phyloP scores from a whole-genome alignment of 1,139 yeast species.

The Protomyces inouyei region DNA sequence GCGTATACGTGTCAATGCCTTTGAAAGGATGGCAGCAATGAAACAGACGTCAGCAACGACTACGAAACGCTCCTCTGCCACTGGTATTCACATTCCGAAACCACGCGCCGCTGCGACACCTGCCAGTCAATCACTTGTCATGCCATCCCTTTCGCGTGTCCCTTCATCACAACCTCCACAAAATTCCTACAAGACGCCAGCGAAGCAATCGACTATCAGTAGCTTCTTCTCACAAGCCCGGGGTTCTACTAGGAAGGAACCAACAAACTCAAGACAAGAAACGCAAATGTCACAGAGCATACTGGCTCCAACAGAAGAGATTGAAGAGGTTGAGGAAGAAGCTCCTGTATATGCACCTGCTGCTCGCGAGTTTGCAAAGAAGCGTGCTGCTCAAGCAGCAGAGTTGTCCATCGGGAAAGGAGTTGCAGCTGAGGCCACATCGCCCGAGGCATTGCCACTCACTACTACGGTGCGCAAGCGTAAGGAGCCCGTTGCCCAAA shows the following conservation, averaged over 20 bases:
- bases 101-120: background rate
- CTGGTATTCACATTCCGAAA: background rate
- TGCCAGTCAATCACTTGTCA: background rate
- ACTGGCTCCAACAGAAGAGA: background rate
- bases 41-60: background rate
- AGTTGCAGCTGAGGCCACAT: background rate
- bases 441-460: background rate
- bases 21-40: background rate
- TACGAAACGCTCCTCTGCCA: background rate
- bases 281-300: background rate
- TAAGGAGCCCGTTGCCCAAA: background rate
- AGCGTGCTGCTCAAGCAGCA: background rate
- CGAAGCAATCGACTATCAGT: background rate
- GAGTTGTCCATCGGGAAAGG: background rate
- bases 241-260: background rate
- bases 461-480: background rate
- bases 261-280: background rate
- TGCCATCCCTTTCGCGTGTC: background rate
- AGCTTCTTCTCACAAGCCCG: background rate
- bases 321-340: background rate
- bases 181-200: background rate
- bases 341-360: background rate
- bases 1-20: background rate
- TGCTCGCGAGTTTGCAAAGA: background rate
- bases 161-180: background rate